phyloP scores from a whole-genome alignment of 2,329 filamentous ascomycete species.

The Daldinia sp. region DNA sequence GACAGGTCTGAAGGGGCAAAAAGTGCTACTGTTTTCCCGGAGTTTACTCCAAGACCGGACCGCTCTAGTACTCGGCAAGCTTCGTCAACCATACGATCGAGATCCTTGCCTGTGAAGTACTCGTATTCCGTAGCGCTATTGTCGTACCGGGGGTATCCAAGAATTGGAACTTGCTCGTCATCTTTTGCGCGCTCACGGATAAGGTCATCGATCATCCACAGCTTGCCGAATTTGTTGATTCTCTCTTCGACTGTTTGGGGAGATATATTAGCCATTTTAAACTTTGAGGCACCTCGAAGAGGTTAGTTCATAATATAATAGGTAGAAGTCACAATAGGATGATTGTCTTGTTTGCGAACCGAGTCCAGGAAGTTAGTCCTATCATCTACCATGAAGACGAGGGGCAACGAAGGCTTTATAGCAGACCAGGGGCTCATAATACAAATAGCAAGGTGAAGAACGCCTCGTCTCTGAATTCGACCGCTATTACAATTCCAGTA shows the following conservation, averaged over 20 bases:
- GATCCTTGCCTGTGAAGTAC: slow-evolving; percentile 56
- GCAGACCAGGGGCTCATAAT: not conserved
- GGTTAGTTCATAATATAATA: not conserved
- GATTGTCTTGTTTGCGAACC: not conserved
- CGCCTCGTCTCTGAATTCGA: not conserved
- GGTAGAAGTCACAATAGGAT: not conserved
- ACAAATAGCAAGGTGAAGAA: not conserved
- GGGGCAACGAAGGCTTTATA: not conserved
- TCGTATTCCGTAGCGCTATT: slow-evolving; percentile 53
- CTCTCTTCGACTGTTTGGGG: slow-evolving; percentile 47
- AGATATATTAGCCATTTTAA: slow-evolving; percentile 48
- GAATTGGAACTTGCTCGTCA: slow-evolving; percentile 55
- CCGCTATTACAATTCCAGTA: not conserved
- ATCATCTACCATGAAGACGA: not conserved
- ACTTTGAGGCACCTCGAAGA: not conserved
- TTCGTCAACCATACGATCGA: slow-evolving; percentile 57
- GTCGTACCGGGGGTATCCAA: slow-evolving; percentile 55
- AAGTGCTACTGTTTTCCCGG: slow-evolving; percentile 53
- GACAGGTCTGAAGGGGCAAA: slow-evolving; percentile 57
- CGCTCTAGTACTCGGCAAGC: slow-evolving; percentile 50
- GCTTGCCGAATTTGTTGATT: slow-evolving; percentile 53
- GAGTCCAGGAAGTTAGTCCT: not conserved
- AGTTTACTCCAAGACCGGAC: slow-evolving; percentile 51
- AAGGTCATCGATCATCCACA: slow-evolving; percentile 57
- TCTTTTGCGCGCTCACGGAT: slow-evolving; percentile 56